Percentiles rank a stretch among this genome's conserved stretches.
phyloP scores from a whole-genome alignment of 2,329 filamentous ascomycete species.

The Sclerotinia glacialis region DNA sequence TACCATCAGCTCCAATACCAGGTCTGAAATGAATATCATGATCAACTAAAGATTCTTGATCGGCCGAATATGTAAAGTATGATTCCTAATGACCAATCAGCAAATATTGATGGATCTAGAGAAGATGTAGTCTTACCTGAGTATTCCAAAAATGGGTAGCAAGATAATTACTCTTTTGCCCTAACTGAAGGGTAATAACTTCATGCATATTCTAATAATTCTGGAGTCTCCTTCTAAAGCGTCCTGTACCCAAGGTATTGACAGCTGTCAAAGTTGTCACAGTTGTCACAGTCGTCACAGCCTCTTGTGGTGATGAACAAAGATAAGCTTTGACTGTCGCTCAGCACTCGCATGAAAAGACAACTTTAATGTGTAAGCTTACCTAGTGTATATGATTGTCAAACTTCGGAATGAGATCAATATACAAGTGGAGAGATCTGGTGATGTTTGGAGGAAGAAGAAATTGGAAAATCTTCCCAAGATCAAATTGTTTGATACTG shows the following conservation, averaged over 20 bases:
- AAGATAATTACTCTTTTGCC: slow-evolving; percentile 87
- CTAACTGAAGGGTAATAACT: slow-evolving; percentile 89
- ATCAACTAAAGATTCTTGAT: slow-evolving; percentile 66
- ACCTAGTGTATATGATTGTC: neutral
- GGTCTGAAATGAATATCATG: slow-evolving; percentile 87
- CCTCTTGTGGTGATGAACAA: slow-evolving; percentile 3
- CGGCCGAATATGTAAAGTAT: slow-evolving; percentile 83
- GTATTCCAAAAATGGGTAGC: slow-evolving; percentile 98
- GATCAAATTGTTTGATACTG: slow-evolving; percentile 16
- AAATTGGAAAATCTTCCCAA: neutral
- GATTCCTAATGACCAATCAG: slow-evolving; percentile 66
- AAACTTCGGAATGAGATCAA: neutral
- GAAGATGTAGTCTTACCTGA: slow-evolving; percentile 54
- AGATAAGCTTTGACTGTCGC: neutral
- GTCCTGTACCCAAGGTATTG: neutral
- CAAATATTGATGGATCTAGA: too few species aligned
- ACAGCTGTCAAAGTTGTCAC: slow-evolving; percentile 4
- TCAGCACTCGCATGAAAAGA: slow-evolving; percentile 17
- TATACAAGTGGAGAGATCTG: neutral
- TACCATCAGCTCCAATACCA: slow-evolving; percentile 76
- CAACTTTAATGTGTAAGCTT: slow-evolving; percentile 1
- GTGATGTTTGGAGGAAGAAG: neutral
- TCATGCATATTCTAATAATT: slow-evolving; percentile 68
- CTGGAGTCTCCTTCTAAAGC: neutral
- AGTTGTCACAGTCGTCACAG: neutral